These are phyloP conservation scores for Theileria luwenshuni DNA, from an alignment of 169 alveolate genomes.

Conservation along the genomic window DNA sequence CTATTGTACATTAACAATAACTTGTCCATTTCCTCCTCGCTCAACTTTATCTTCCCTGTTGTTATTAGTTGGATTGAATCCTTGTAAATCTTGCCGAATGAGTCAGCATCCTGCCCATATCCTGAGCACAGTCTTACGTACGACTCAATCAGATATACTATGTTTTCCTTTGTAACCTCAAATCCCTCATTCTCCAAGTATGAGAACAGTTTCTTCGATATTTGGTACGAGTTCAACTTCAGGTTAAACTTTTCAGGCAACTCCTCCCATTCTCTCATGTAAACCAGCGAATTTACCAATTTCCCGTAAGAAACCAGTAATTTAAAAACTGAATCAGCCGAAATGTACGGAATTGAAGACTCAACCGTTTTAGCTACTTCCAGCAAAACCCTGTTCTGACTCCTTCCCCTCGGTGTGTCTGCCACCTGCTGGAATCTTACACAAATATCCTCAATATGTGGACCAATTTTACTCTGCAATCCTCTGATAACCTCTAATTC, in stretches of 20 bases:
- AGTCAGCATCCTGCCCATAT: conserved; percentile 36
- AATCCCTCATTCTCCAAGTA: conserved; percentile 29
- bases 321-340: conserved; percentile 20
- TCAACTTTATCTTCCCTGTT: conserved; percentile 24
- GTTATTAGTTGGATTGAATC: conserved; percentile 15
- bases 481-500: not conserved
- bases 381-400: conserved; percentile 4
- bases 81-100: conserved; percentile 39
- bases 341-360: not conserved
- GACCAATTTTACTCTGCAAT: conserved; percentile 1
- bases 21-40: conserved; percentile 36
- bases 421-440: conserved; percentile 30
- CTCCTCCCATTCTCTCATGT: not conserved
- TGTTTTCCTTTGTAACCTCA: conserved; percentile 15
- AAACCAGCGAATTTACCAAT: conserved; percentile 22
- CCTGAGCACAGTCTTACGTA: conserved; percentile 57
- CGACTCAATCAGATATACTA: conserved; percentile 22
- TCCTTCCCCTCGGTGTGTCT: not conserved
- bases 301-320: conserved; percentile 28
- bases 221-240: conserved; percentile 22
- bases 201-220: conserved; percentile 35
- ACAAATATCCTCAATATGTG: conserved; percentile 7
- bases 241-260: not conserved
- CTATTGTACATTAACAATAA: conserved; percentile 35
- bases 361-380: not conserved